phyloP scores from a whole-genome alignment of 2,329 filamentous ascomycete genomes.

The Teratosphaeriaceae sp. region DNA sequence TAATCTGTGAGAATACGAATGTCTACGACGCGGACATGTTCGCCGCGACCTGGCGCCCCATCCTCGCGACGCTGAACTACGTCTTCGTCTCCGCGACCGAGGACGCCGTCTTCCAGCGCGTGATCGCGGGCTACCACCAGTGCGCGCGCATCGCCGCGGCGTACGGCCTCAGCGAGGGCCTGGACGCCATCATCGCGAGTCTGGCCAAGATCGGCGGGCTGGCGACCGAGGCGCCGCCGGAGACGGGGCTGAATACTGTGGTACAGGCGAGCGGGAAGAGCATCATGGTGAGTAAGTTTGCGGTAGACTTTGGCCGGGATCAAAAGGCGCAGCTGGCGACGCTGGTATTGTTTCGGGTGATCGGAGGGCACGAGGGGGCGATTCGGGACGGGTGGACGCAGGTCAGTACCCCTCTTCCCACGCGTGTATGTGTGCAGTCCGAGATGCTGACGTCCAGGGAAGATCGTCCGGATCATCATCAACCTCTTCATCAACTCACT shows the following conservation, averaged over 20 bases:
- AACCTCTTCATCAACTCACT: slow-evolving; percentile 96
- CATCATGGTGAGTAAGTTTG: slow-evolving; percentile 97
- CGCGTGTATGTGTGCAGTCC: too few relatives aligned
- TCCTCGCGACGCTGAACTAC: slow-evolving; percentile 90
- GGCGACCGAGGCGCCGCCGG: slow-evolving; percentile 66
- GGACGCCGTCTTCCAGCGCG: slow-evolving; percentile 86
- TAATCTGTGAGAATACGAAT: slow-evolving; percentile 76
- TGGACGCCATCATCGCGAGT: slow-evolving; percentile 89
- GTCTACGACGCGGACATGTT: slow-evolving; percentile 98
- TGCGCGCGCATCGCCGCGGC: slow-evolving; percentile 87
- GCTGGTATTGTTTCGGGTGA: slow-evolving; percentile 88
- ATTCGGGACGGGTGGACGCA: slow-evolving; percentile 73
- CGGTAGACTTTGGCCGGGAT: slow-evolving; percentile 90
- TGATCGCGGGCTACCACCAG: slow-evolving; percentile 92
- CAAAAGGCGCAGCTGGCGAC: slow-evolving; percentile 91
- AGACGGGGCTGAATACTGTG: slow-evolving; percentile 87
- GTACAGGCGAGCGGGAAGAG: slow-evolving; percentile 79
- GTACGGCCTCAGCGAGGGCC: slow-evolving; percentile 73
- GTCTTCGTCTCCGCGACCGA: slow-evolving; percentile 99
- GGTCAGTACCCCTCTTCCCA: slow-evolving; percentile 54
- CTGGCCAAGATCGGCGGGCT: slow-evolving; percentile 87
- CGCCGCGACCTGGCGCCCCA: slow-evolving; percentile 87
- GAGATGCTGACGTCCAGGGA: slow-evolving; percentile 35
- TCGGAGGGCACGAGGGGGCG: slow-evolving; percentile 74
- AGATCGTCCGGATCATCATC: slow-evolving; percentile 86